Percentiles rank a stretch among this genome's conserved stretches.
These are phyloP conservation scores for Bryoerythrophyllum caledonicum DNA, from an alignment of 225 moss, liverwort and hornwort species.

Conservation along the genomic window DNA sequence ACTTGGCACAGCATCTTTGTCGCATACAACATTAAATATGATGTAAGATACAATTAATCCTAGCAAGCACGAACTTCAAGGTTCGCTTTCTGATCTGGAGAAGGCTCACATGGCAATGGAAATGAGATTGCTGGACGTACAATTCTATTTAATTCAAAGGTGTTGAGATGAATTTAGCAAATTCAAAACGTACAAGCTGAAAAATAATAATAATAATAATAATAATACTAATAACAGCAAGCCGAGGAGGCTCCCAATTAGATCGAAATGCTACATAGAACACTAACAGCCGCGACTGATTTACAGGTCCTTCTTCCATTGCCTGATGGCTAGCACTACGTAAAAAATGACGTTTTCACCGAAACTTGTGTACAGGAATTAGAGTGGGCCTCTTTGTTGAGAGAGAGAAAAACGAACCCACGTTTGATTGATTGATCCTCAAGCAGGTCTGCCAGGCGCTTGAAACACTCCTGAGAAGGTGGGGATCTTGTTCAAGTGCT, in stretches of 20 bases:
- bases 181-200: slow-evolving; percentile 32
- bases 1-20: not conserved
- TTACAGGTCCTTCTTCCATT: slow-evolving; percentile 37
- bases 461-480: slow-evolving; percentile 58
- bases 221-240: slow-evolving; percentile 19
- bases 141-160: slow-evolving; percentile 32
- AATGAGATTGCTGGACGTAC: slow-evolving; percentile 19
- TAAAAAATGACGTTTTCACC: slow-evolving; percentile 44
- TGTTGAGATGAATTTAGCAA: slow-evolving; percentile 31
- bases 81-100: no score
- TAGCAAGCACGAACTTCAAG: not conserved
- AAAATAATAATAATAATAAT: no score
- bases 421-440: slow-evolving; percentile 34
- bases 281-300: slow-evolving; percentile 37
- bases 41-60: not conserved
- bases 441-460: slow-evolving; percentile 27
- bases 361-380: slow-evolving; percentile 39
- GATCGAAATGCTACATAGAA: slow-evolving; percentile 22
- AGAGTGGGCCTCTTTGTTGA: slow-evolving; percentile 9
- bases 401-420: slow-evolving; percentile 19
- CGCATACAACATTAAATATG: not conserved
- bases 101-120: no score
- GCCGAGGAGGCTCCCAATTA: slow-evolving; percentile 37
- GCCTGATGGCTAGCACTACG: slow-evolving; percentile 27
- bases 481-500: slow-evolving; percentile 65